These are phyloP conservation scores for Diaporthe sp. DNA, from an alignment of 2,329 filamentous ascomycete genomes.

Conservation along the genomic window DNA sequence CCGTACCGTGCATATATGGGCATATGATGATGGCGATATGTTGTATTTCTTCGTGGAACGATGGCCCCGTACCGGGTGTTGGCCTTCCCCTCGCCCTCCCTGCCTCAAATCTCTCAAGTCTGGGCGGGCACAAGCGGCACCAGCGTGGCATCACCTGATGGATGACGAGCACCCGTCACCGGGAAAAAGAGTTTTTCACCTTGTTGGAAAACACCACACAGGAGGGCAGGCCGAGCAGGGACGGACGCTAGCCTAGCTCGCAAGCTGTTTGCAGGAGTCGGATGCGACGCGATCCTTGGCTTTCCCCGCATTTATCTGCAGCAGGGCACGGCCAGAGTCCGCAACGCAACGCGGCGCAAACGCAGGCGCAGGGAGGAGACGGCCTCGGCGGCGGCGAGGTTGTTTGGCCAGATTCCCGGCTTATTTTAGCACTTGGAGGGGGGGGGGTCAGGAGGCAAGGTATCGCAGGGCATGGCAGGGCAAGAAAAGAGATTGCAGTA, in stretches of 20 bases:
- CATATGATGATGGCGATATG: too few species aligned
- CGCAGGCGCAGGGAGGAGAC: conserved; percentile 7
- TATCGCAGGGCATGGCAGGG: not conserved
- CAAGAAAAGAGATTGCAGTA: too few species aligned
- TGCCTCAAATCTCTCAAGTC: conserved; percentile 15
- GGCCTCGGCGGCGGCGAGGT: conserved; percentile 1
- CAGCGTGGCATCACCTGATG: conserved; percentile 19
- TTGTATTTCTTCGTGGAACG: too few species aligned
- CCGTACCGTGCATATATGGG: conserved; percentile 18
- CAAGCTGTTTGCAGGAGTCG: conserved; percentile 20
- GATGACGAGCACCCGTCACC: conserved; percentile 10
- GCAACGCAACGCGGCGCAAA: conserved; percentile 14
- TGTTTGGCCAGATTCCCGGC: conserved; percentile 1
- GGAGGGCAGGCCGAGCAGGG: not conserved
- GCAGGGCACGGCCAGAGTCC: conserved; percentile 31
- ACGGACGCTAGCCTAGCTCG: conserved; percentile 16
- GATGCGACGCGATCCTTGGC: conserved; percentile 26
- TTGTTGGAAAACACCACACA: conserved; percentile 14
- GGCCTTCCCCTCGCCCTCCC: not conserved
- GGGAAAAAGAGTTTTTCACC: not conserved
- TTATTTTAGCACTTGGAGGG: not conserved
- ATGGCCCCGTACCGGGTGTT: too few species aligned
- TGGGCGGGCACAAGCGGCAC: conserved; percentile 6
- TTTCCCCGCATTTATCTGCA: conserved; percentile 36
- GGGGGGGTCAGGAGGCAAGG: conserved; percentile 14